These are phyloP conservation scores for Ogataea glucozyma DNA, from an alignment of 805 yeast species.

Conservation along the genomic window DNA sequence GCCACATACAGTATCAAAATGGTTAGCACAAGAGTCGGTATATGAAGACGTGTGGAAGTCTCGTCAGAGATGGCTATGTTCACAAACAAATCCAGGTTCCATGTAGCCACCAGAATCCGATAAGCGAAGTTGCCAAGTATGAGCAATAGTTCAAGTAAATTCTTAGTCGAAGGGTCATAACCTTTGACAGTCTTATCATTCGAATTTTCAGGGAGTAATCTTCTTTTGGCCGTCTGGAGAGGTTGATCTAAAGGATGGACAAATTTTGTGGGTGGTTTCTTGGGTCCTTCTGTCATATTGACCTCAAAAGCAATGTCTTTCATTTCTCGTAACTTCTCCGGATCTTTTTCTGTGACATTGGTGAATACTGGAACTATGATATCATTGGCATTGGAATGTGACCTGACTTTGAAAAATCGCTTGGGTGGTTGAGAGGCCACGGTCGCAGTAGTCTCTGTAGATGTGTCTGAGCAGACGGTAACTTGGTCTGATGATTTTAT, in stretches of 20 bases:
- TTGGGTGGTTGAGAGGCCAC: conserved; percentile 10
- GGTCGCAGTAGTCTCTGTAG: conserved; percentile 16
- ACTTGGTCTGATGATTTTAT: conserved; percentile 19
- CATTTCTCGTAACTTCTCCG: conserved; percentile 22
- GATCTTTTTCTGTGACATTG: conserved; percentile 7
- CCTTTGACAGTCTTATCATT: not conserved
- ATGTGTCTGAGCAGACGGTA: conserved; percentile 17
- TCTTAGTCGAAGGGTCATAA: conserved; percentile 13
- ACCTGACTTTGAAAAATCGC: conserved; percentile 16
- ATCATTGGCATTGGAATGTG: conserved; percentile 16
- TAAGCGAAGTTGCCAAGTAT: conserved; percentile 10
- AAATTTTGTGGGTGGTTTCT: conserved; percentile 17
- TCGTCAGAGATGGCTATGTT: conserved; percentile 27
- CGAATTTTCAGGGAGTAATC: conserved; percentile 1
- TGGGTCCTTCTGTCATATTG: conserved; percentile 13
- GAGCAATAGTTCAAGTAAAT: conserved; percentile 16
- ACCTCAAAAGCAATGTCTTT: conserved; percentile 35
- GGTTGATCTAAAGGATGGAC: conserved; percentile 37
- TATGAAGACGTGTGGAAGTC: conserved; percentile 27
- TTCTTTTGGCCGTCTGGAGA: conserved; percentile 13
- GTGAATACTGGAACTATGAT: conserved; percentile 14
- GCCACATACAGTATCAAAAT: conserved; percentile 18
- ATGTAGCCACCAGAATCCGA: conserved; percentile 16
- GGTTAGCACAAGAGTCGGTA: conserved; percentile 25
- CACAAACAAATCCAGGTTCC: conserved; percentile 33